Percentiles rank a stretch among this genome's conserved stretches.
Evolutionary conservation across 495 filamentous ascomycete species (phyloP).

Genomic region (Corynascus novoguineensis): DNA sequence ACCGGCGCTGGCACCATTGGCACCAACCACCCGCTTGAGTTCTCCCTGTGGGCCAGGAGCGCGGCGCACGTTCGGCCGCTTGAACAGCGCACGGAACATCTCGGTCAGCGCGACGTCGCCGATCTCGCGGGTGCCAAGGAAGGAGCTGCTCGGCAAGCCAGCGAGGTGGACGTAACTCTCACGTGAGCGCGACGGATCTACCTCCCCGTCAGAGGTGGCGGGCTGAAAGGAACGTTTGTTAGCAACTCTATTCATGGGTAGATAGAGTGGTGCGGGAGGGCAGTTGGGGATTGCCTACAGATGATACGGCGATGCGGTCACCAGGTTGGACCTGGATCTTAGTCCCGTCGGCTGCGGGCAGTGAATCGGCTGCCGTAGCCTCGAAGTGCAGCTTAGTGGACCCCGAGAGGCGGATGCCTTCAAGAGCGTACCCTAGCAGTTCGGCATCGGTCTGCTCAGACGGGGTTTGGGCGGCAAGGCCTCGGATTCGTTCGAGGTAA

Average conservation of each 20-base stretch:
- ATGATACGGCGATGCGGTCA: constrained; percentile 46
- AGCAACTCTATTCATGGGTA: constrained; percentile 34
- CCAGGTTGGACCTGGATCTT: constrained; percentile 38
- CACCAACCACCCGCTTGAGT: constrained; percentile 59
- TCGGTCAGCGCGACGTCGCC: constrained; percentile 59
- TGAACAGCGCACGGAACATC: constrained; percentile 64
- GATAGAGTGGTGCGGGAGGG: constrained; percentile 20
- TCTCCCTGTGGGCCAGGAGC: constrained; percentile 63
- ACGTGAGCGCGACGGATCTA: constrained; percentile 62
- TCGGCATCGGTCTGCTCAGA: constrained; percentile 33
- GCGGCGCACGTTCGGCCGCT: constrained; percentile 58
- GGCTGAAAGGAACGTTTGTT: constrained; percentile 46
- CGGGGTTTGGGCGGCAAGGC: constrained; percentile 38
- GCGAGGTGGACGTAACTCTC: constrained; percentile 64
- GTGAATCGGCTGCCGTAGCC: constrained; percentile 40
- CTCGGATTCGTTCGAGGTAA: constrained; percentile 55
- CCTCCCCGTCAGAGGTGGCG: constrained; percentile 60
- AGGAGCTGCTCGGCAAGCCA: constrained; percentile 53
- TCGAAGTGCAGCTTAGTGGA: constrained; percentile 47
- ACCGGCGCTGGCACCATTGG: constrained; percentile 38
- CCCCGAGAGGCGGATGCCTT: constrained; percentile 47
- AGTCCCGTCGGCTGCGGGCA: constrained; percentile 48
- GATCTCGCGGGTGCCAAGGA: constrained; percentile 50
- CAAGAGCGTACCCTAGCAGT: constrained; percentile 49
- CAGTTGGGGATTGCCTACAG: constrained; percentile 38